Evolutionary conservation across 2,329 filamentous ascomycete species (phyloP), one percentile per base, ranked within the genome.

Genomic region (Clarireedia hainanense): DNA sequence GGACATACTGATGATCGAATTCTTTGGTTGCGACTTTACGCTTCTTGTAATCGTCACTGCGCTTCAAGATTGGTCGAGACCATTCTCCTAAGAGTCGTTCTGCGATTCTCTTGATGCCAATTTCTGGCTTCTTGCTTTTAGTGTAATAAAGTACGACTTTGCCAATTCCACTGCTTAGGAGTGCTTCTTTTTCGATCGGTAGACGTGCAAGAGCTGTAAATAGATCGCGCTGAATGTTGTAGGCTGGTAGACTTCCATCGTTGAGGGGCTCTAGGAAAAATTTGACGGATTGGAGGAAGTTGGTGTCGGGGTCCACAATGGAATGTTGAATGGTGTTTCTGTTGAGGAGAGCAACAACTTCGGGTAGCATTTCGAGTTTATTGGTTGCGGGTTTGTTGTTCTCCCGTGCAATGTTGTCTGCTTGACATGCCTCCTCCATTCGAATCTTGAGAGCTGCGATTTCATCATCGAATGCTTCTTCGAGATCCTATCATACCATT

Each of bases 131-230:
- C 75, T 91, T 95, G 76, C 89, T 95, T 73, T 91, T 91, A 50
- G 91, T 96, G 74, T 99, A 99, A 75, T 96, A 99, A 60, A 95
- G 82, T 52, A 96, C 87, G 48, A 99, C 90, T 71, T 96, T 96
- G 68, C 94, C 94, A 61, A 99, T 94, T 20, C 92, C 91, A 65
- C 89, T 95, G 62, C 91, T 91, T 23, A 95, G 80, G 14, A 99
- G 79, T 1, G 87, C 81, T 65, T 97, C 94, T 69, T 96, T 96
- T 69, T 91, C 88, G 62, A 97, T 90, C 5, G 90, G 91, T 5
- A 97, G 79, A 65, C 84, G 85, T 17, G 80, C 81, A 39, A 99
- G 78, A 24, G 89, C 87, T 26, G 82, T 81, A 70, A 99, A 94
- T 45, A 99, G 82, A 69, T 97, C 91, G 59, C 91, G 89, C 74